Evolutionary conservation across 1,284 basidiomycete species (phyloP), one percentile per base, ranked within the genome.

Genomic region (Microbotryomycetes sp.): DNA sequence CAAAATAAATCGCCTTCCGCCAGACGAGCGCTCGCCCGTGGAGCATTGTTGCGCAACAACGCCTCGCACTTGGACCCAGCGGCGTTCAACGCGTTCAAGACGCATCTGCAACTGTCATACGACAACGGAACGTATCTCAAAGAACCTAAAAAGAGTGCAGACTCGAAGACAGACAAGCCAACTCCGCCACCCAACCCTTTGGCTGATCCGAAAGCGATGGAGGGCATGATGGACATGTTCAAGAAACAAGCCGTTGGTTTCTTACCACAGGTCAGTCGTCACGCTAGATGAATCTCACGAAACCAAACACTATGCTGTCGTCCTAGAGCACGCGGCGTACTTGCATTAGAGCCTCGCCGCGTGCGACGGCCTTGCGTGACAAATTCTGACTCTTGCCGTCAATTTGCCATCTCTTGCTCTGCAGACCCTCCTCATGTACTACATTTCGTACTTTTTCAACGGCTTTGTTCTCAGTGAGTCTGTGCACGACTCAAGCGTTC

Each of bases 371-470:
- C n/a, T n/a, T n/a, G n/a, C n/a, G n/a, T n/a, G n/a, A n/a, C n/a
- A n/a, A n/a, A n/a, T n/a, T n/a, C n/a, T n/a, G n/a, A n/a, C n/a
- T n/a, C n/a, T n/a, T n/a, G n/a, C n/a, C n/a, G n/a, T n/a, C n/a
- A n/a, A n/a, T n/a, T n/a, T n/a, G n/a, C n/a, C 0, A 42, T 19
- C 30, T 45, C 6, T 19, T 30, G 0, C 1, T 14, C 2, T 89
- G 9, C 91, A 97, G 77, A 97, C 97, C 86, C 82, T 97, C 67
- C 93, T 98, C 72, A 98, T 98, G 96, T 94, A 93, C 66, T 98
- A 96, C 90, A 96, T 99, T 80, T 97, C 94, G 78, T 93, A 94
- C 77, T 98, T 98, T 84, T 98, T 98, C 79, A 89, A 91, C 68
- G 94, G 94, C 32, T 97, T 98, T 75, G 89, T 98, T 56, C 82